Base-by-base conservation (phyloP, 164 flowering plant genomes). In the Kingdonia uniflora region DNA sequence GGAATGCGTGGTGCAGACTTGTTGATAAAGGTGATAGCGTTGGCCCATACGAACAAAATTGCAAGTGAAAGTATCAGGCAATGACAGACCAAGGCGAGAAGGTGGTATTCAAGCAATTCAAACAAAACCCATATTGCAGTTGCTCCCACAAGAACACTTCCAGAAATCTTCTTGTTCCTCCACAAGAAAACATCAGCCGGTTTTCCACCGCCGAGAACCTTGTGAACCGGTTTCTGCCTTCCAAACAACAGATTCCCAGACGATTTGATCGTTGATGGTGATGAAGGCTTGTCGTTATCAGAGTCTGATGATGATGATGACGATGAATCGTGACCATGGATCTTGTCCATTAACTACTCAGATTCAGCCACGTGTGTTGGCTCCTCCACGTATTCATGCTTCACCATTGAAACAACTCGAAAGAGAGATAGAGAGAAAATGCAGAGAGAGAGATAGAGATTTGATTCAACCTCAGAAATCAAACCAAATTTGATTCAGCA, bases 131-230 rank as follows among this genome's bases (percentile, higher is more conserved):
- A 91, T 6, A 74, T 25, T 5, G 74, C 85, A 7, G 98, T 91
- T 6, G 81, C 95, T 3, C 58, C 79, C 42, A 82, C 90, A 14
- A 21, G 21, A 19, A 40, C 56, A 3, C 56, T 15, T 1, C 44
- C 56, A 16, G 56, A 53, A 11, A 53, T 40, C 43, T 53, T 53
- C 46, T 53, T 53, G 45, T 53, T 53, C 43, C 56, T 53, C 56
- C 56, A 53, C 29, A 53, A 23, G 56, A 53, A 53, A 14, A 53
- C 56, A 53, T 53, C 56, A 40, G 56, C 56, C 33, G 22, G 80
- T 63, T 81, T 86, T 47, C 95, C 95, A n/a, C 88, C 88, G 22
- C 95, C 95, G 11, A 86, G 67, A 49, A 80, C 80, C 62, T 77
- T 56, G 68, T 86, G 95, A 29, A 86, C 79, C 17, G 95, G 85